Conservation (phyloP, 192 early-diverging fungal genomes). For the Umbelopsis ramanniana region DNA sequence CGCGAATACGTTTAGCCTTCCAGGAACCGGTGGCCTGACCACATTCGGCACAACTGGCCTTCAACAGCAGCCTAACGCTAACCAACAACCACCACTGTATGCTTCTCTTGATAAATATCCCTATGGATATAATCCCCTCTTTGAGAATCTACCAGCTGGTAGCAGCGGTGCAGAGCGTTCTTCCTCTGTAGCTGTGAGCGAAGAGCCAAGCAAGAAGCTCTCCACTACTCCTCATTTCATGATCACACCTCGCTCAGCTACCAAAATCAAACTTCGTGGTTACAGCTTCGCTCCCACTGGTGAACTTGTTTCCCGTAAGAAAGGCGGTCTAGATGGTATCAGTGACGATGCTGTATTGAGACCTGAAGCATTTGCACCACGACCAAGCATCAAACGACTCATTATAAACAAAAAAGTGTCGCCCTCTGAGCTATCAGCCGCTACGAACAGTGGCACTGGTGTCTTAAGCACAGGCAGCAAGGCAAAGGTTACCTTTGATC, state of each 20-base stretch:
- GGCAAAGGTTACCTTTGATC: slow-evolving; percentile 19
- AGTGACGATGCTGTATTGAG: slow-evolving; percentile 53
- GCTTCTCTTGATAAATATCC: slow-evolving; percentile 86
- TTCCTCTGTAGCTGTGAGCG: slow-evolving; percentile 40
- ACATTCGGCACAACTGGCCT: slow-evolving; percentile 47
- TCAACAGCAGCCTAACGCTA: slow-evolving; percentile 22
- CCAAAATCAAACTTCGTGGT: slow-evolving; percentile 78
- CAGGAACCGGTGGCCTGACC: slow-evolving; percentile 48
- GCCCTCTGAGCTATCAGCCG: slow-evolving; percentile 10
- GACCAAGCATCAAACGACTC: slow-evolving; percentile 74
- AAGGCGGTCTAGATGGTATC: slow-evolving; percentile 40
- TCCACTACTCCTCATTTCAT: slow-evolving; percentile 73
- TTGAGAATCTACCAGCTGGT: slow-evolving; percentile 54
- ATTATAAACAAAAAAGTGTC: slow-evolving; percentile 56
- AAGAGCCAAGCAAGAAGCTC: slow-evolving; percentile 63
- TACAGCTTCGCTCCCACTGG: slow-evolving; percentile 42
- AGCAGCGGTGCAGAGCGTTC: slow-evolving; percentile 43
- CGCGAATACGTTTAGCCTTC: slow-evolving; percentile 36
- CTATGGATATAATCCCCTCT: slow-evolving; percentile 86
- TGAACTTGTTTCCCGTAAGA: slow-evolving; percentile 37
- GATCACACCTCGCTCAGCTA: slow-evolving; percentile 71
- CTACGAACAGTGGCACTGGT: slow-evolving; percentile 28
- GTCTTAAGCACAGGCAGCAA: slow-evolving; percentile 15
- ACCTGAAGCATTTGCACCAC: slow-evolving; percentile 71
- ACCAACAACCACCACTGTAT: slow-evolving; percentile 52